Percentiles rank a stretch among this genome's conserved stretches.
Evolutionary conservation across 2,329 filamentous ascomycete genomes (phyloP).

Genomic region (Diplodia corticola): DNA sequence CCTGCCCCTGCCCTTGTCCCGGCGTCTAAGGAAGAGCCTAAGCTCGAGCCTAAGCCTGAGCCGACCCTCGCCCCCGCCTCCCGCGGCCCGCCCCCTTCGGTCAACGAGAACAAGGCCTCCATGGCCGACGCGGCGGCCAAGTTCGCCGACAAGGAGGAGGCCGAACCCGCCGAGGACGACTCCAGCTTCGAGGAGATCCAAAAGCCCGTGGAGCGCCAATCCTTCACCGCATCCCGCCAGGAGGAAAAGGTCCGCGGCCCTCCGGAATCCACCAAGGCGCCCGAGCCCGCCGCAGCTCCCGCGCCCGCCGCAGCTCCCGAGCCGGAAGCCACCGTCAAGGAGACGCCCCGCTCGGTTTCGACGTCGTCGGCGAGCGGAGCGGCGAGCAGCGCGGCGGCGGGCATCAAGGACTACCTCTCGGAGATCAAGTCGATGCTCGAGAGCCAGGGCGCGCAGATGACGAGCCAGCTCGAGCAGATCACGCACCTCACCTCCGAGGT

Average conservation of each 20-base stretch:
- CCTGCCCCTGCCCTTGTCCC: slow-evolving; percentile 41
- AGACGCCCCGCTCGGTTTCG: slow-evolving; percentile 30
- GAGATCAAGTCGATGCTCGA: slow-evolving; percentile 78
- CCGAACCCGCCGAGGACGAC: slow-evolving; percentile 64
- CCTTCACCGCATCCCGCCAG: slow-evolving; percentile 36
- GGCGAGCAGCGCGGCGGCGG: slow-evolving; percentile 49
- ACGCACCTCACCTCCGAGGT: slow-evolving; percentile 69
- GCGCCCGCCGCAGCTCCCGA: slow-evolving; percentile 44
- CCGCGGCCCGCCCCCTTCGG: slow-evolving; percentile 62
- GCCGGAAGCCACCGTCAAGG: slow-evolving; percentile 40
- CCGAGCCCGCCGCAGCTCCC: slow-evolving; percentile 33
- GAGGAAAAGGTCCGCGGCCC: slow-evolving; percentile 43
- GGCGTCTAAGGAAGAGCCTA: slow-evolving; percentile 53
- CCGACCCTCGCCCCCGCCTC: slow-evolving; percentile 46
- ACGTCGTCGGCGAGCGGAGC: slow-evolving; percentile 41
- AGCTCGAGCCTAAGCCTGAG: slow-evolving; percentile 52
- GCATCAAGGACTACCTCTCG: slow-evolving; percentile 65
- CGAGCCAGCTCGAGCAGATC: slow-evolving; percentile 75
- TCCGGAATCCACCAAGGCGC: too few relatives aligned
- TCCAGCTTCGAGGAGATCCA: slow-evolving; percentile 86
- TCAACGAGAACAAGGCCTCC: slow-evolving; percentile 83
- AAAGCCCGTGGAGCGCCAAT: slow-evolving; percentile 67
- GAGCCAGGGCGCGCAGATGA: slow-evolving; percentile 75
- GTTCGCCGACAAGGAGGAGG: slow-evolving; percentile 74
- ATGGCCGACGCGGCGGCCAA: slow-evolving; percentile 83